Base-by-base conservation (phyloP, 2,329 filamentous ascomycete species). In the Apiospora phragmitis region DNA sequence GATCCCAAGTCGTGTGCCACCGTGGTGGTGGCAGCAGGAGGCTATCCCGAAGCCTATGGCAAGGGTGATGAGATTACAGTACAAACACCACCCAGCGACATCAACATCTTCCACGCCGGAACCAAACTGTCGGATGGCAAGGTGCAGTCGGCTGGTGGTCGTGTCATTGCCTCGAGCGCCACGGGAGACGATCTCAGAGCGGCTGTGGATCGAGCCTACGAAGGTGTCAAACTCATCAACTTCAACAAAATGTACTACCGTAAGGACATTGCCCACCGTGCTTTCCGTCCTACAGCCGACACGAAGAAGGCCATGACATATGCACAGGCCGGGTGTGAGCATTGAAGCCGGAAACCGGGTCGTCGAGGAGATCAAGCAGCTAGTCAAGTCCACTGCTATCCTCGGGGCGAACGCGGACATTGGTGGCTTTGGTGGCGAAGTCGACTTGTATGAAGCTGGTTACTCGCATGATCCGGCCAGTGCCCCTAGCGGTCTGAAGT, bases 281-380 rank as follows among this genome's bases (percentile, higher is more conserved):
- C 90, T 24, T 91, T 92, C 81, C 87, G 88, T 71, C 77, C 80
- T 35, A 81, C 77, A 18, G 73, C 76, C 29, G 76, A 81, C 43
- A 80, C 81, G 18, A 82, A 85, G 72, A 83, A 86, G 68, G 85
- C 87, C 68, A 88, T 99, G 80, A 98, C 96, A 9, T 99, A 99
- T 79, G 96, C 95, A 11, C 90, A 93, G 68, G 94, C 96, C 1
- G 96, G 96, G 96, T 71, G 96, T 99, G 29, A 96, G 93, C 76
- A 97, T 99, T 73, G 94, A 97, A 74, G 93, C 94, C 8, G 96
- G 96, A 35, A 99, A 99, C 80, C 89, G 93, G 73, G 93, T 99
- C 65, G 95, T 99, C 65, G 89, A 95, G 79, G 91, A 92, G 75
- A 99, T 99, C 87, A 98, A 97, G 84, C 88, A 90, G 73, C 93